phyloP scores from a whole-genome alignment of 1,284 basidiomycete genomes.

The Malassezia restricta region DNA sequence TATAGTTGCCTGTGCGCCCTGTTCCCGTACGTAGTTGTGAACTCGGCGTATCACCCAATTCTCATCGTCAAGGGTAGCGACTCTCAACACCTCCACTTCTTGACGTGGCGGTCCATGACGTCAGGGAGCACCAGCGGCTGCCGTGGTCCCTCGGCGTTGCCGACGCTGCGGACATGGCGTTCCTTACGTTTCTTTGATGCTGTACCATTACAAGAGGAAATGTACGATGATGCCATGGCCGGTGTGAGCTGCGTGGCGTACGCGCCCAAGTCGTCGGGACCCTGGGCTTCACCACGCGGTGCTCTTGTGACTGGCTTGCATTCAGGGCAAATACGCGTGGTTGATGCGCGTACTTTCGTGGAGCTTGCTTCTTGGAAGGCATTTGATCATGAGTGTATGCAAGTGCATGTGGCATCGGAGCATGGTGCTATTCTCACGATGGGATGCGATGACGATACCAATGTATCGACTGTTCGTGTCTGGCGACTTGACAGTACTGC shows the following conservation, averaged over 20 bases:
- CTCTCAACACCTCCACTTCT: too few species aligned
- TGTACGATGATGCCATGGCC: neutral
- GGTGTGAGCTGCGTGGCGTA: neutral
- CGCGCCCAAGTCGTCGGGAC: neutral
- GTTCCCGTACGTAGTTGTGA: too few species aligned
- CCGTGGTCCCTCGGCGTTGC: neutral
- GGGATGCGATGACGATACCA: slow-evolving; percentile 26
- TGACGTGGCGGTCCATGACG: neutral
- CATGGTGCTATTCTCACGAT: slow-evolving; percentile 23
- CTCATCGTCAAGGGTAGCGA: too few species aligned
- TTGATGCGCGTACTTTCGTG: slow-evolving; percentile 26
- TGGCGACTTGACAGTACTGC: slow-evolving; percentile 27
- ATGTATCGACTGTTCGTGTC: slow-evolving; percentile 32
- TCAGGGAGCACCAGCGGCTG: neutral
- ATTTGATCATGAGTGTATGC: slow-evolving; percentile 23
- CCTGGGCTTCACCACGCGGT: slow-evolving; percentile 5
- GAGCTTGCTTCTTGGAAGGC: slow-evolving; percentile 29
- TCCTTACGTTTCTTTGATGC: slow-evolving; percentile 10
- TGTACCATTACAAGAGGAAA: neutral
- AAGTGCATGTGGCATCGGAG: slow-evolving; percentile 26
- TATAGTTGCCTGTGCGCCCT: too few species aligned
- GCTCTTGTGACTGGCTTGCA: slow-evolving; percentile 25
- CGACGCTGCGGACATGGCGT: slow-evolving; percentile 10
- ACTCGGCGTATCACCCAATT: too few species aligned
- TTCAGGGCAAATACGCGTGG: slow-evolving; percentile 22